These are phyloP conservation scores for Podaxis rugospora DNA, from an alignment of 768 basidiomycete genomes.

Conservation along the genomic window DNA sequence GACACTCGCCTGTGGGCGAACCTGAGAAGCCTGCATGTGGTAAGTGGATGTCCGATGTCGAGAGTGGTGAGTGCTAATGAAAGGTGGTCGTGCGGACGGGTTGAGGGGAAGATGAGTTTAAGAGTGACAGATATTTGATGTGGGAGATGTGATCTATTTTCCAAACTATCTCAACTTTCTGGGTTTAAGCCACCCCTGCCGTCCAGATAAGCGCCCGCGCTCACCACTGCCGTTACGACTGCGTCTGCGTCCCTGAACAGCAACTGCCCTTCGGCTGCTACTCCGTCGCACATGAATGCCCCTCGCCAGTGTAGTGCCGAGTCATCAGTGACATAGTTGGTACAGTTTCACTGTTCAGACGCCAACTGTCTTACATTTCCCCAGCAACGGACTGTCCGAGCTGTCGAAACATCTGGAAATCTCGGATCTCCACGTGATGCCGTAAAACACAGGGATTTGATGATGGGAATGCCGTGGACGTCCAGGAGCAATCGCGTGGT, in stretches of 20 bases:
- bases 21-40: slow-evolving; percentile 3
- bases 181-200: neutral
- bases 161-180: neutral
- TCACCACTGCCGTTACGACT: neutral
- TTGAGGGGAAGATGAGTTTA: neutral
- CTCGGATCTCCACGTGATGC: neutral
- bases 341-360: neutral
- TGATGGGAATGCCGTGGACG: neutral
- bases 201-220: slow-evolving; percentile 1
- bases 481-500: no score
- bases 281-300: neutral
- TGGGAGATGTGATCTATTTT: slow-evolving; percentile 1
- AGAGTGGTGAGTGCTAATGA: neutral
- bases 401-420: neutral
- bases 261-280: neutral
- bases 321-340: neutral
- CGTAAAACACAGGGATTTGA: neutral
- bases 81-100: neutral
- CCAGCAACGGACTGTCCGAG: neutral
- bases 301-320: neutral
- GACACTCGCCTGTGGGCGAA: slow-evolving; percentile 61
- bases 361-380: neutral
- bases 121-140: slow-evolving; percentile 12
- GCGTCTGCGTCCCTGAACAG: neutral
- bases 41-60: slow-evolving; percentile 1